Percentiles rank a stretch among this genome's conserved stretches.
Conservation (phyloP, 192 early-diverging fungal genomes). For the Oehlia diaphana region DNA sequence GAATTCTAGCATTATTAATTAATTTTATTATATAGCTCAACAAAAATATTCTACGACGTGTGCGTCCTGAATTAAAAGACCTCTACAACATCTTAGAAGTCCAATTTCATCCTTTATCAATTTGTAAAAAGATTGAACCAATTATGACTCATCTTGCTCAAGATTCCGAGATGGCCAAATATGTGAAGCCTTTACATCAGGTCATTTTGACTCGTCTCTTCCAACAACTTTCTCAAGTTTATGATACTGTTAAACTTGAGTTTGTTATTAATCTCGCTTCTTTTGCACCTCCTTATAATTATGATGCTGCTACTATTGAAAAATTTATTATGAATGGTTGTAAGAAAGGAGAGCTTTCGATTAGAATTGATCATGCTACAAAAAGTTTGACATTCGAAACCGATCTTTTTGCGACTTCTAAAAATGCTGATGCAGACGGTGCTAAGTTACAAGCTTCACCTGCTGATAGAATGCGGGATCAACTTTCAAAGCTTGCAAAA, state of each 20-base stretch:
- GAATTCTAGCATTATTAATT: not conserved
- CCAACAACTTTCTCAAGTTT: conserved; percentile 98
- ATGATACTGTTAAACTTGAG: conserved; percentile 95
- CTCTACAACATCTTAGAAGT: conserved; percentile 97
- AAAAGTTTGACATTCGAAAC: conserved; percentile 91
- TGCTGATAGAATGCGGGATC: conserved; percentile 88
- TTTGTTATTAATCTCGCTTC: conserved; percentile 85
- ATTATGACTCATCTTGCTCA: conserved; percentile 74
- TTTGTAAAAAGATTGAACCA: conserved; percentile 95
- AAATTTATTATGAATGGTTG: conserved; percentile 99
- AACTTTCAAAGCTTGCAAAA: conserved; percentile 84
- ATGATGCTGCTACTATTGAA: conserved; percentile 87
- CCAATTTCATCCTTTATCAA: conserved; percentile 97
- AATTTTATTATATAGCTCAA: conserved; percentile 43
- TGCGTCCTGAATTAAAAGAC: conserved; percentile 85
- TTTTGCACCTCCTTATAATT: conserved; percentile 85
- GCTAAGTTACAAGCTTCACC: conserved; percentile 83
- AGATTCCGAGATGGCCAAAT: conserved; percentile 79
- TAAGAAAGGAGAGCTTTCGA: conserved; percentile 92
- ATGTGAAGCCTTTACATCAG: conserved; percentile 91
- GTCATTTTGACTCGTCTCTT: conserved; percentile 96
- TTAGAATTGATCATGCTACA: conserved; percentile 92
- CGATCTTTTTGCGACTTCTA: conserved; percentile 78
- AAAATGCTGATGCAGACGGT: conserved; percentile 76
- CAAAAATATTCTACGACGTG: conserved; percentile 83